phyloP scores from a whole-genome alignment of 257 asterid genomes.

The Penstemon davidsonii region DNA sequence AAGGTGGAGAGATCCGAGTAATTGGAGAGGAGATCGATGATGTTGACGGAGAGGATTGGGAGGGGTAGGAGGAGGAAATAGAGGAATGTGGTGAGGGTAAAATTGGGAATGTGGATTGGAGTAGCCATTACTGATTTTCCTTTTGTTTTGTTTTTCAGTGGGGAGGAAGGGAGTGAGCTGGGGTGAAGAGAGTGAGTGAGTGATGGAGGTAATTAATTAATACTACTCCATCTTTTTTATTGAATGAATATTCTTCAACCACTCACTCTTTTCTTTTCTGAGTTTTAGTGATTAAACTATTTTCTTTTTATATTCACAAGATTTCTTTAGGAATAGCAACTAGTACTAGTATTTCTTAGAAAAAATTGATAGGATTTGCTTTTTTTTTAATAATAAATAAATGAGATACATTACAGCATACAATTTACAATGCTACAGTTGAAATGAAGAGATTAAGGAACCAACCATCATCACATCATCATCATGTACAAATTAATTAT shows the following conservation, averaged over 20 bases:
- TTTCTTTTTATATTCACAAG: too few species aligned
- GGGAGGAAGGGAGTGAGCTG: slow-evolving; percentile 18
- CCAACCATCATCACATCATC: too few species aligned
- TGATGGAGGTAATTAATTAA: neutral
- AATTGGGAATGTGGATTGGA: slow-evolving; percentile 42
- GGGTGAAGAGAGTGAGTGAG: slow-evolving; percentile 26
- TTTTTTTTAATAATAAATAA: neutral
- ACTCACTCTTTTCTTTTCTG: slow-evolving; percentile 1
- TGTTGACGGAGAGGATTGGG: slow-evolving; percentile 48
- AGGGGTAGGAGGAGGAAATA: slow-evolving; percentile 46
- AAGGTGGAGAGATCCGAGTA: slow-evolving; percentile 65
- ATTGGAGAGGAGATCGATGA: slow-evolving; percentile 54
- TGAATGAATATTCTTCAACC: slow-evolving; percentile 19
- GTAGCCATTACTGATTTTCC: slow-evolving; percentile 48
- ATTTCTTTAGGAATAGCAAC: too few species aligned
- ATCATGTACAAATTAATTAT: too few species aligned
- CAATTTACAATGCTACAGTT: too few species aligned
- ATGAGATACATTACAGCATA: neutral
- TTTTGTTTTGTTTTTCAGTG: neutral
- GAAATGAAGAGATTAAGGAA: too few species aligned
- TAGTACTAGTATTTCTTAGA: too few species aligned
- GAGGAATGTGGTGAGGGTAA: slow-evolving; percentile 51
- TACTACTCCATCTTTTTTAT: neutral
- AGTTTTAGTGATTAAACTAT: neutral
- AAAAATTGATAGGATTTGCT: neutral